These are phyloP conservation scores for Boehmeria nivea DNA, from an alignment of 306 rosid species.

Conservation along the genomic window DNA sequence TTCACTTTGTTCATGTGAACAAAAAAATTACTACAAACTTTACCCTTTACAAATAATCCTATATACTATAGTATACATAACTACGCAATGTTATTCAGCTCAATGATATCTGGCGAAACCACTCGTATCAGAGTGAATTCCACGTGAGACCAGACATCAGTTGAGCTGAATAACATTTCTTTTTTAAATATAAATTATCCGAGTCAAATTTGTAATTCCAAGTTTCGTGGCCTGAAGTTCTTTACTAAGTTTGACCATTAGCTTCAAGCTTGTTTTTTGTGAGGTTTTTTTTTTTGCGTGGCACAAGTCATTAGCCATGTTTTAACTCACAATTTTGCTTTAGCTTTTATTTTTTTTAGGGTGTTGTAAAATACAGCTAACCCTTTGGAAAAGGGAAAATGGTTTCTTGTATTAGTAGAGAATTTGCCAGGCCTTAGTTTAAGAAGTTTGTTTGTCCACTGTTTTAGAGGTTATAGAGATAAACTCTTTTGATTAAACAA, in stretches of 20 bases:
- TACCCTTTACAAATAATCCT: conserved; percentile 15
- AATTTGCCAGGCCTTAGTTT: conserved; percentile 37
- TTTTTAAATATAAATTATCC: conserved; percentile 1
- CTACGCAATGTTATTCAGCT: no score
- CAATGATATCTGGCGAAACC: no score
- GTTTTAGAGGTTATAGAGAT: conserved; percentile 19
- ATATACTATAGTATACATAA: conserved; percentile 3
- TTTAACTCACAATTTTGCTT: conserved; percentile 30
- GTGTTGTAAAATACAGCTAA: conserved; percentile 27
- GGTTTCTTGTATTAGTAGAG: conserved; percentile 33
- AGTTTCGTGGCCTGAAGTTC: conserved; percentile 42
- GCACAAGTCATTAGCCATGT: conserved; percentile 40
- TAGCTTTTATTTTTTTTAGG: conserved; percentile 33
- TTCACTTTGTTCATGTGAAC: conserved; percentile 35
- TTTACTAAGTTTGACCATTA: conserved; percentile 24
- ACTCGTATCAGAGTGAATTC: no score
- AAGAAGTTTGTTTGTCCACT: conserved; percentile 16
- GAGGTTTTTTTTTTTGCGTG: conserved; percentile 45
- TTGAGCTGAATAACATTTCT: neutral
- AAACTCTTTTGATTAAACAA: conserved; percentile 12
- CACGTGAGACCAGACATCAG: no score
- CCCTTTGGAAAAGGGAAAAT: conserved; percentile 13
- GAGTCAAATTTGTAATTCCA: conserved; percentile 15
- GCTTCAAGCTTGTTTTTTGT: conserved; percentile 42
- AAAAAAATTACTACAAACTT: conserved; percentile 16